Percentiles rank a stretch among this genome's conserved stretches.
phyloP scores from a whole-genome alignment of 2,329 filamentous ascomycete genomes.

The Fusarium tjaetaba region DNA sequence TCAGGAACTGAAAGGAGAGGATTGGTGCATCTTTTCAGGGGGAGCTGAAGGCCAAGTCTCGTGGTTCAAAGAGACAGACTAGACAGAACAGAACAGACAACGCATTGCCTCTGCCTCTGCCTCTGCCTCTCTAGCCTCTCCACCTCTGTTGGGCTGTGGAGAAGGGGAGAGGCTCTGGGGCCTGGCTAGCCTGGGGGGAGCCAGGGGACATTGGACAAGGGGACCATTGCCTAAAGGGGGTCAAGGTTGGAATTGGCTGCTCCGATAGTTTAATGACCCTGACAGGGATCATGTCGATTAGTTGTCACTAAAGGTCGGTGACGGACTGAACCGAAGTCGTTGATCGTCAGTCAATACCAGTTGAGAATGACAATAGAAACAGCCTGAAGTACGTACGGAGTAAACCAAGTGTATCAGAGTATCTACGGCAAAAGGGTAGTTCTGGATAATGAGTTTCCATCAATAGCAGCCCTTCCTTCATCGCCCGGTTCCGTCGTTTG shows the following conservation, averaged over 20 bases:
- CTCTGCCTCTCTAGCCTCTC: too few relatives aligned
- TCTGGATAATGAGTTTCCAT: slow-evolving; percentile 10
- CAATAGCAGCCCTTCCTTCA: neutral
- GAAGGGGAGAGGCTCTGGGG: slow-evolving; percentile 5
- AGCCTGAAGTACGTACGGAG: neutral
- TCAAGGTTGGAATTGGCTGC: slow-evolving; percentile 47
- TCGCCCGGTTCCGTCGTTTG: neutral
- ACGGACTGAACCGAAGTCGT: neutral
- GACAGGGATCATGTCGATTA: slow-evolving; percentile 35
- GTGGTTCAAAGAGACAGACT: slow-evolving; percentile 2
- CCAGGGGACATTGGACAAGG: too few relatives aligned
- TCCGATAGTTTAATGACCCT: slow-evolving; percentile 50
- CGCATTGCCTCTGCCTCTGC: neutral
- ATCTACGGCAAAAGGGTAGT: neutral
- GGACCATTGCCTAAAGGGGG: slow-evolving; percentile 42
- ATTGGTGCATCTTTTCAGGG: slow-evolving; percentile 27
- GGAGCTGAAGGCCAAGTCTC: slow-evolving; percentile 1
- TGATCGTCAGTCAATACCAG: neutral
- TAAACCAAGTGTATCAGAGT: neutral
- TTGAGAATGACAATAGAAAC: neutral
- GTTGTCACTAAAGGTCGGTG: slow-evolving; percentile 6
- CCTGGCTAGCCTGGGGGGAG: neutral
- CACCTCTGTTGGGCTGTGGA: slow-evolving; percentile 5
- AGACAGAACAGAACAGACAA: slow-evolving; percentile 10
- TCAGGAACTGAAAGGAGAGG: slow-evolving; percentile 9